Conservation (phyloP, 1,139 yeast species). For the Blastobotrys aristatus region DNA sequence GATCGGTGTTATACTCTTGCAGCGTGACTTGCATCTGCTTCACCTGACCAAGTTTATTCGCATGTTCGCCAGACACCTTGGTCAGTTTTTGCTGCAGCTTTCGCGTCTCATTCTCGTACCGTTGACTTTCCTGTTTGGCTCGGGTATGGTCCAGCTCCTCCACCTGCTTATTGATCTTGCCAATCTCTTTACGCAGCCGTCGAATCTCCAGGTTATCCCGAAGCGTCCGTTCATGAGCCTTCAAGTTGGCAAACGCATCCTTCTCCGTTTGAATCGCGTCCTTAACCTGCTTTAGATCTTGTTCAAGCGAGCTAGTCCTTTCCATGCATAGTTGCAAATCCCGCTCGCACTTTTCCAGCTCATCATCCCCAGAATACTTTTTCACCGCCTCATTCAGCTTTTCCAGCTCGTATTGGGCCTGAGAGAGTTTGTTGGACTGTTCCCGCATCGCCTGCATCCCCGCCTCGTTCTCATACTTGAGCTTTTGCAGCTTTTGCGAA, state of each 20-base stretch:
- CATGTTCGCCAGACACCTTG: conserved; percentile 58
- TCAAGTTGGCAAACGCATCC: conserved; percentile 44
- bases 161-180: conserved; percentile 37
- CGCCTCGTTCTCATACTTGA: conserved; percentile 18
- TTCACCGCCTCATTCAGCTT: conserved; percentile 4
- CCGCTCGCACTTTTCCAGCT: conserved; percentile 11
- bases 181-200: conserved; percentile 37
- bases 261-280: conserved; percentile 28
- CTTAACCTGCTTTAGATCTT: neutral
- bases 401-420: conserved; percentile 6
- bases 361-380: conserved; percentile 10
- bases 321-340: conserved; percentile 2
- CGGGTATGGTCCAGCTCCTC: conserved; percentile 46
- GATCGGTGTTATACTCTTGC: conserved; percentile 43
- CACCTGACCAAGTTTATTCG: conserved; percentile 79
- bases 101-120: conserved; percentile 57
- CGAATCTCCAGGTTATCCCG: conserved; percentile 52
- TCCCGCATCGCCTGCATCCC: conserved; percentile 8
- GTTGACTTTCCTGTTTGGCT: conserved; percentile 61
- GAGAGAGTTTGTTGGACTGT: neutral
- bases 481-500: conserved; percentile 7
- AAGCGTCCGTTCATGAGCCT: conserved; percentile 48
- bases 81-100: conserved; percentile 53
- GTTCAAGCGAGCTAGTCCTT: neutral
- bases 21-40: conserved; percentile 62